Base-by-base conservation (phyloP, 2,329 filamentous ascomycete species). In the Lasiodiplodia theobromae region DNA sequence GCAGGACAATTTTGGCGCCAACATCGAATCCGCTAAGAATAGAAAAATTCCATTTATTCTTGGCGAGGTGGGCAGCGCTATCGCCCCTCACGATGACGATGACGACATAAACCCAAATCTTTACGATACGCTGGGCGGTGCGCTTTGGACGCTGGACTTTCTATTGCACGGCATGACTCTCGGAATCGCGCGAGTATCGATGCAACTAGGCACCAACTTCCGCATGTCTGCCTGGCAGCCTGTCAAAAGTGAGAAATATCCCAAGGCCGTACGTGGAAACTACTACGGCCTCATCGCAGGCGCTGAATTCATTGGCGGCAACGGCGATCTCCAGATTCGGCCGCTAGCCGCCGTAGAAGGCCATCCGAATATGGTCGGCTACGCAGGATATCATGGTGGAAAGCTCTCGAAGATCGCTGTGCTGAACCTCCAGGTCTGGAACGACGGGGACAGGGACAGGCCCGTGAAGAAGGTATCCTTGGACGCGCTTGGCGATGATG, bases 101-200 rank as follows among this genome's bases (percentile, higher is more conserved):
- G 25, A 25, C 10, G 4, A 2, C 25, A 6, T 10, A 10, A 34
- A 34, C 40, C 0, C 2, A 12, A 8, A 8, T 2, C 56, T 65
- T 6, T 68, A 58, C 47, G 57, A n/a, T 23, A 53, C 53, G 3
- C 63, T 68, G 1, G 58, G 67, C 23, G 57, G n/a, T 12, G 34
- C 67, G 2, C 23, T 68, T 0, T 68, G 67, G 67, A 37, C 44
- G 25, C 31, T 66, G 3, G 67, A 68, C 38, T 68, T 65, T 23
- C 23, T 60, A 14, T 23, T 67, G 7, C 12, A 67, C 53, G 34
- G 44, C 65, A 67, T 67, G 65, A 10, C 65, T 6, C 21, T 66
- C 5, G 37, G 23, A 31, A 31, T 66, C 18, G 2, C 4, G 0
- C 44, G 63, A 18, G 51, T 56, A 1, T 52, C 44, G 11, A 66